Base-by-base conservation (phyloP, 768 basidiomycete species). In the Mycena capillaripes region DNA sequence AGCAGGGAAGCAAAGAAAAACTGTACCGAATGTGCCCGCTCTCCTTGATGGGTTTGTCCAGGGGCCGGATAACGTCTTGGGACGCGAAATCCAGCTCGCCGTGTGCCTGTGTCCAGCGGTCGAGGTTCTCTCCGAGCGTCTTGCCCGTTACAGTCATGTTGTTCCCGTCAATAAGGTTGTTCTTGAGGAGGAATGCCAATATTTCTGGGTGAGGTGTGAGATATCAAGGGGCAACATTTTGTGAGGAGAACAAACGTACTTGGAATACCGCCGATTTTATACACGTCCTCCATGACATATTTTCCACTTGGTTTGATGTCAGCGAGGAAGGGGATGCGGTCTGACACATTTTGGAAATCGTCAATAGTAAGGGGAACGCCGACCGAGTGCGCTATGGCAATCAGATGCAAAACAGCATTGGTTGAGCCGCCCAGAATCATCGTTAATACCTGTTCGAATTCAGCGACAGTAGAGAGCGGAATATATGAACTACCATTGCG, bases 341-440 rank as follows among this genome's bases (percentile, higher is more conserved):
- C 97, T 8, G 97, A 97, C 63, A 99, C 95, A 66, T 81, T 85
- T 82, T 98, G 97, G 89, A 99, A 95, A 81, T 99, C 98, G 77
- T 97, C 96, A 60, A 99, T 86, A 38, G 89, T 89, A 69, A 99
- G 88, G 52, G 89, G 89, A 84, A 99, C 92, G 29, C 97, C 97
- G 59, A 97, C 96, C 0, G 96, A 95, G 81, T 97, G 97, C 0
- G 98, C 98, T 77, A 99, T 93, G 52, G 98, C 98, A 79, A 99
- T 96, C 72, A 99, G 86, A 82, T 99, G 98, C 38, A 99, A 86
- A 38, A 99, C 98, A 32, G 97, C 97, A 81, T 99, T 99, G 34
- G 98, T 99, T 21, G 97, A 98, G 32, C 98, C 98, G 52, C 98
- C 98, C 44, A 99, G 91, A 76, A 97, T 93, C 94, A 99, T 97